Percentiles rank a stretch among this genome's conserved stretches.
These are phyloP conservation scores for Candida glucosophila DNA, from an alignment of 1,139 yeast species.

Conservation along the genomic window DNA sequence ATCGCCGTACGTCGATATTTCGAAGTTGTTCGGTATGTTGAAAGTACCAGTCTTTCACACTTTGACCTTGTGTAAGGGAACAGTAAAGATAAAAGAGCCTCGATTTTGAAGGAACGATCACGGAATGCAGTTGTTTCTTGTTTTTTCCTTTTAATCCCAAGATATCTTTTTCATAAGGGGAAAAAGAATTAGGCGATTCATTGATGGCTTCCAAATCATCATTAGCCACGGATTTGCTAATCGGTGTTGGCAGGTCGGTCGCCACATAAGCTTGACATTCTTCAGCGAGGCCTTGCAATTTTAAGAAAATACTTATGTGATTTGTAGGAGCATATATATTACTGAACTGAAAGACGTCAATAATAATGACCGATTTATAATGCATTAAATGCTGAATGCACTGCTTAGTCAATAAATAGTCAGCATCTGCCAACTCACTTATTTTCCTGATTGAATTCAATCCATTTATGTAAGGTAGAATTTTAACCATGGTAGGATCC, in stretches of 20 bases:
- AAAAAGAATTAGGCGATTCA: too few relatives aligned
- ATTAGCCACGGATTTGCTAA: slow-evolving; percentile 6
- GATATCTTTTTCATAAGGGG: too few relatives aligned
- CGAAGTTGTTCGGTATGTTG: slow-evolving; percentile 49
- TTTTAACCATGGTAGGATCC: slow-evolving; percentile 94
- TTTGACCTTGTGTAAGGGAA: slow-evolving; percentile 69
- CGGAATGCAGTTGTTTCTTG: slow-evolving; percentile 6
- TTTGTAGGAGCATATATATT: slow-evolving; percentile 89
- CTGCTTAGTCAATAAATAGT: slow-evolving; percentile 67
- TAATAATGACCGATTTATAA: slow-evolving; percentile 73
- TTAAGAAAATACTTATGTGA: slow-evolving; percentile 57
- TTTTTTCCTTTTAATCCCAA: too few relatives aligned
- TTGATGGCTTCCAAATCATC: slow-evolving; percentile 1
- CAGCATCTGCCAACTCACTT: slow-evolving; percentile 74
- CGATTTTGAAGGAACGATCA: slow-evolving; percentile 53
- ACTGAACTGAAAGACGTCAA: slow-evolving; percentile 83
- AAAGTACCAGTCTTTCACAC: slow-evolving; percentile 73
- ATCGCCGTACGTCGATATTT: slow-evolving; percentile 73
- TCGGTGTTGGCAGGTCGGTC: too few relatives aligned
- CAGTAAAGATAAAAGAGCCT: slow-evolving; percentile 68
- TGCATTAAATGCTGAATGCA: slow-evolving; percentile 89
- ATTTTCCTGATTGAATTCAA: slow-evolving; percentile 73
- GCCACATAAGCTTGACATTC: slow-evolving; percentile 82
- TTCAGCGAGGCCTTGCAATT: slow-evolving; percentile 57
- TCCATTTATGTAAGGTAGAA: slow-evolving; percentile 82